Base-by-base conservation (phyloP, 495 filamentous ascomycete genomes). In the Penicillium dipodomyicola region DNA sequence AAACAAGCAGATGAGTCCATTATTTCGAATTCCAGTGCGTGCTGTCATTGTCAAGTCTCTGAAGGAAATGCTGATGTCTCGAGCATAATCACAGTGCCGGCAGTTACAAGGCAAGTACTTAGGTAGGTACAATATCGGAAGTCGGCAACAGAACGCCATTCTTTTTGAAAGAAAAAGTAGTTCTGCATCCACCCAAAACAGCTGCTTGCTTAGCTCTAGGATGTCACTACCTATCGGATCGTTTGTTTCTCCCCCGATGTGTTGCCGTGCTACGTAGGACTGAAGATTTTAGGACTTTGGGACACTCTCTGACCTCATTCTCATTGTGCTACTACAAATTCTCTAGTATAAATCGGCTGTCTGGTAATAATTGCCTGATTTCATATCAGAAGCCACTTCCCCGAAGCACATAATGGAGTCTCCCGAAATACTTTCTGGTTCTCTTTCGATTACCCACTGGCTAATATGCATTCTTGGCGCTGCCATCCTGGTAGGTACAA, bases 391-490 rank as follows among this genome's bases (percentile, higher is more conserved):
- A 12, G 10, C 1, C 6, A 37, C 15, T n/a, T 0, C 35, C 14
- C 14, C 33, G 3, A 35, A 15, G 33, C 14, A 45, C 8, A 45
- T 8, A n/a, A 45, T 45, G 43, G 22, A 25, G 11, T 5, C 2
- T 23, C 40, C 11, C 9, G 23, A 15, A 8, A 42, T 30, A 32
- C 9, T n/a, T 14, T 32, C 19, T 22, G 5, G 0, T 25, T 50
- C 49, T 3, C 45, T 45, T 35, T 7, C 35, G 4, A 12, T n/a
- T 17, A 53, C 19, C 29, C 51, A 53, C 40, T 53, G 41, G 40
- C 17, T 44, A 12, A 23, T 41, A 10, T 33, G 17, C 17, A 19
- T 53, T 15, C 12, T 53, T 17, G 40, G 51, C 12, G 41, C 33
- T 19, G 20, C 15, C 2, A 15, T 33, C 5, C 6, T 53, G 11